These are phyloP conservation scores for Gonium pectorale DNA, from an alignment of 139 green algal genomes.

Conservation along the genomic window DNA sequence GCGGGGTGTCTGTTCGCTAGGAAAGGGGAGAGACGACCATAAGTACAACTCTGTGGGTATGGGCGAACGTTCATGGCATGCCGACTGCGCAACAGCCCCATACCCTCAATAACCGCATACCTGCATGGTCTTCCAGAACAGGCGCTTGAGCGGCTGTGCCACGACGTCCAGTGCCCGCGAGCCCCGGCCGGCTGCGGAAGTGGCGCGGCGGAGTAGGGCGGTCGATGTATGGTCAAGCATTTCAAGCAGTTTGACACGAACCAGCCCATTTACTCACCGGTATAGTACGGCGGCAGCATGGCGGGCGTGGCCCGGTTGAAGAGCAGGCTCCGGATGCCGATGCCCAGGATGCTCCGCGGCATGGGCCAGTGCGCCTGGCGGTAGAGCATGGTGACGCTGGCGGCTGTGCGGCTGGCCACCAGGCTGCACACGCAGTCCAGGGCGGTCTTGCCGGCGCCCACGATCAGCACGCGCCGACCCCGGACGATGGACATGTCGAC, in stretches of 20 bases:
- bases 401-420: not conserved
- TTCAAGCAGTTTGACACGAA: too few species aligned
- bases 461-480: slow-evolving; percentile 22
- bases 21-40: too few species aligned
- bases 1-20: too few species aligned
- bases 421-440: slow-evolving; percentile 27
- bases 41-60: too few species aligned
- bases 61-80: too few species aligned
- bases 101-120: too few species aligned
- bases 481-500: not conserved
- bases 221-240: too few species aligned
- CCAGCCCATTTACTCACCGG: not conserved
- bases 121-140: slow-evolving; percentile 23
- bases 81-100: too few species aligned
- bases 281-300: slow-evolving; percentile 21
- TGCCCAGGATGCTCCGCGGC: slow-evolving; percentile 3
- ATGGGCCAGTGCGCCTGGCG: slow-evolving; percentile 36
- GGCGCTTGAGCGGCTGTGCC: not conserved
- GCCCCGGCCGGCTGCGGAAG: too few species aligned
- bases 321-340: not conserved
- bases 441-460: slow-evolving; percentile 38
- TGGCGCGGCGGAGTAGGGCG: too few species aligned
- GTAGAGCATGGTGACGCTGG: slow-evolving; percentile 21
- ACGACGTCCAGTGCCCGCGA: not conserved
- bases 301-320: not conserved